phyloP scores from a whole-genome alignment of 1,284 basidiomycete species.

The Malassezia furfur region DNA sequence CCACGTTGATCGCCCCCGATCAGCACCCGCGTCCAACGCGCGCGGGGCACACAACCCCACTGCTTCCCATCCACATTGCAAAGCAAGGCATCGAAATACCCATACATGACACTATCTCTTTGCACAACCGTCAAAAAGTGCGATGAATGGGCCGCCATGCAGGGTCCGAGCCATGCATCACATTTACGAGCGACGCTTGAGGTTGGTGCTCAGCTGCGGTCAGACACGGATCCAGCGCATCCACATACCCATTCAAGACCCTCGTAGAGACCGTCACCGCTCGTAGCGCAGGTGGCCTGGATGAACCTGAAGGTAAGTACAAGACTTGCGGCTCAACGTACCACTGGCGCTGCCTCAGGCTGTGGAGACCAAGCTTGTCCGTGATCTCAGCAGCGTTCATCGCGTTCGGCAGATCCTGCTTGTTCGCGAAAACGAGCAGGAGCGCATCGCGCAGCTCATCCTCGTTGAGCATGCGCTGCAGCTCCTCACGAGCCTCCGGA shows the following conservation, averaged over 20 bases:
- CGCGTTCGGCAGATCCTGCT: slow-evolving; percentile 96
- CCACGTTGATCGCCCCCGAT: too few relatives aligned
- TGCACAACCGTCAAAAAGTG: too few relatives aligned
- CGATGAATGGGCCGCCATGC: too few relatives aligned
- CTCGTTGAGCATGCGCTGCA: slow-evolving; percentile 99
- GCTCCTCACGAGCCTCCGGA: slow-evolving; percentile 94
- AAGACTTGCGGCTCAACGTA: neutral
- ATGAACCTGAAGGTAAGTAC: slow-evolving; percentile 65
- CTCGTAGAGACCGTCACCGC: slow-evolving; percentile 97
- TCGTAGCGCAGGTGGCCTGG: slow-evolving; percentile 97
- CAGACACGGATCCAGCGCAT: slow-evolving; percentile 2
- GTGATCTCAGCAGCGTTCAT: slow-evolving; percentile 99
- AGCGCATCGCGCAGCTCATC: slow-evolving; percentile 98
- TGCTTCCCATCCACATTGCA: too few relatives aligned
- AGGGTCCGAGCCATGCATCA: too few relatives aligned
- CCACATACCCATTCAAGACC: slow-evolving; percentile 54
- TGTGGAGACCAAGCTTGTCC: slow-evolving; percentile 96
- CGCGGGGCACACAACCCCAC: too few relatives aligned
- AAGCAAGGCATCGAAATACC: too few relatives aligned
- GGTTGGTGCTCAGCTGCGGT: slow-evolving; percentile 63
- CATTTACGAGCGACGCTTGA: slow-evolving; percentile 64
- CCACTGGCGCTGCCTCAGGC: slow-evolving; percentile 72
- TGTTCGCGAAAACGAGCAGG: slow-evolving; percentile 98
- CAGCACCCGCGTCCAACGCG: too few relatives aligned
- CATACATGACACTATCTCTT: too few relatives aligned